Percentiles rank a stretch among this genome's conserved stretches.
These are phyloP conservation scores for Linnemannia zychae DNA, from an alignment of 192 early-diverging fungal species.

Conservation along the genomic window DNA sequence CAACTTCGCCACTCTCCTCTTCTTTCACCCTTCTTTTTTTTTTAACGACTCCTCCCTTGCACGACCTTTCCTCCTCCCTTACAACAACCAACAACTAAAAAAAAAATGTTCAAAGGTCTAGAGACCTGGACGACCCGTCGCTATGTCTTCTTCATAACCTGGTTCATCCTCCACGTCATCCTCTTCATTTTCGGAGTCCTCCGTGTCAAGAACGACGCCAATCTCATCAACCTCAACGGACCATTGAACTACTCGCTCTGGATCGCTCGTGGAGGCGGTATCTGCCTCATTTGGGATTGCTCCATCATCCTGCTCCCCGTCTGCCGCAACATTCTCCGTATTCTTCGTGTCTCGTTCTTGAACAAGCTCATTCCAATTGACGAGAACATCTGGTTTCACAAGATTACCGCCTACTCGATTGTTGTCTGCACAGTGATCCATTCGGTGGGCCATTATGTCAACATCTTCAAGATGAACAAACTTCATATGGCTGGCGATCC, in stretches of 20 bases:
- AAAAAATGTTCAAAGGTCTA: constrained; percentile 34
- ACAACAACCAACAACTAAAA: not conserved
- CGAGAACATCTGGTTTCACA: constrained; percentile 84
- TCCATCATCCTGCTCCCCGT: constrained; percentile 68
- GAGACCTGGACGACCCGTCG: constrained; percentile 53
- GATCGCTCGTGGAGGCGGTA: constrained; percentile 72
- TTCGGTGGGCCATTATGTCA: constrained; percentile 68
- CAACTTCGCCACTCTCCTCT: not conserved
- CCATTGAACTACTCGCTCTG: constrained; percentile 61
- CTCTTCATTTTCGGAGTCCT: constrained; percentile 67
- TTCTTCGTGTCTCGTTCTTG: constrained; percentile 68
- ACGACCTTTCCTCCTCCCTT: constrained; percentile 4
- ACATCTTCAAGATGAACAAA: constrained; percentile 60
- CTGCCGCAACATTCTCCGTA: constrained; percentile 74
- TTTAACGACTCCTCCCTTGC: not conserved
- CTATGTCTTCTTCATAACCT: constrained; percentile 48
- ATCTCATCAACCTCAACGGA: constrained; percentile 63
- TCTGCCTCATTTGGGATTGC: constrained; percentile 68
- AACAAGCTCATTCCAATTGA: constrained; percentile 79
- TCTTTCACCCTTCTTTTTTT: not conserved
- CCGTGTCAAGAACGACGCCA: constrained; percentile 61
- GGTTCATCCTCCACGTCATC: constrained; percentile 58
- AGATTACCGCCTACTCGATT: constrained; percentile 75
- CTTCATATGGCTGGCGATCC: constrained; percentile 9
- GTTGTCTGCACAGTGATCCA: constrained; percentile 73